Conservation (phyloP, 2,329 filamentous ascomycete genomes). For the Exutisphaerella laricina region DNA sequence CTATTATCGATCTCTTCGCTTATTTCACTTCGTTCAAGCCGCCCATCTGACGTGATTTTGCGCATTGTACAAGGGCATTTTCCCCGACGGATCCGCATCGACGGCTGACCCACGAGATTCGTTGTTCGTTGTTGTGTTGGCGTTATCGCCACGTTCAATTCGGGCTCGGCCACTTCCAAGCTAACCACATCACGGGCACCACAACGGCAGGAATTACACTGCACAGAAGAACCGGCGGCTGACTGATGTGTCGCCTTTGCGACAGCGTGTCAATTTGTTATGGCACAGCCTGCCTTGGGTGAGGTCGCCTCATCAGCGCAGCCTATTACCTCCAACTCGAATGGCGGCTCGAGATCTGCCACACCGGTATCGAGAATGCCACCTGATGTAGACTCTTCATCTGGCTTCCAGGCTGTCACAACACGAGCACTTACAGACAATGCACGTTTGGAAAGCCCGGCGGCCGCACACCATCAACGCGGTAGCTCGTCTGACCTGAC, state of each 20-base stretch:
- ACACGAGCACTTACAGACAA: slow-evolving; percentile 15
- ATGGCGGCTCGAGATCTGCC: slow-evolving; percentile 12
- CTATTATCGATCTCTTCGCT: no score
- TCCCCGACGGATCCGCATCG: no score
- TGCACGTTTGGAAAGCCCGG: slow-evolving; percentile 15
- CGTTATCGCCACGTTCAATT: slow-evolving; percentile 8
- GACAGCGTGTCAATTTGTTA: slow-evolving; percentile 13
- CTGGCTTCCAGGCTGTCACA: slow-evolving; percentile 26
- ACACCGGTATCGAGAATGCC: slow-evolving; percentile 16
- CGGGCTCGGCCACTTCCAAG: not conserved
- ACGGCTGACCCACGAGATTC: no score
- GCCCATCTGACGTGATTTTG: no score
- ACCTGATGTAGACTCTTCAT: slow-evolving; percentile 8
- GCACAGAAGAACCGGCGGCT: not conserved
- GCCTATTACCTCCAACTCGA: slow-evolving; percentile 10
- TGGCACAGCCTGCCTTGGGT: slow-evolving; percentile 19
- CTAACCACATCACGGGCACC: not conserved
- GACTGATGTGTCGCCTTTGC: slow-evolving; percentile 18
- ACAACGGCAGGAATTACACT: not conserved
- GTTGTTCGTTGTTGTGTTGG: slow-evolving; percentile 4
- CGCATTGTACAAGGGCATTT: no score
- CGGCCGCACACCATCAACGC: slow-evolving; percentile 13
- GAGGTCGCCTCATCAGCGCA: slow-evolving; percentile 16
- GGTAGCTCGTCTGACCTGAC: slow-evolving; percentile 19
- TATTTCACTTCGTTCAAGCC: no score